phyloP scores from a whole-genome alignment of 257 asterid genomes.

The Penstemon newberryi region DNA sequence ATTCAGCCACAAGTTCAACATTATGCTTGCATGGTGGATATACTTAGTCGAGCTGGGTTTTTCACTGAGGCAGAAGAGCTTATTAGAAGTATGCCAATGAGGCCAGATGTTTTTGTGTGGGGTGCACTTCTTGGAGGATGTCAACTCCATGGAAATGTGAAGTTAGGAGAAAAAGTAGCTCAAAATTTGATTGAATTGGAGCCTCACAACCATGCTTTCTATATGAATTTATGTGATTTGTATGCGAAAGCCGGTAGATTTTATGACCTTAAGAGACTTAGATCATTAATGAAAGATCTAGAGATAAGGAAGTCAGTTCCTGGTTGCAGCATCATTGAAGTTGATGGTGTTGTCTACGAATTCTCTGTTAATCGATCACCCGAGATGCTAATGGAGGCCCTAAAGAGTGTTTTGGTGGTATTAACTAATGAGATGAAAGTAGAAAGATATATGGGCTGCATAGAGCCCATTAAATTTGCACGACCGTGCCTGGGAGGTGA shows the following conservation, averaged over 20 bases:
- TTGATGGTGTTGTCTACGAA: conserved; percentile 60
- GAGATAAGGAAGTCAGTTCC: conserved; percentile 57
- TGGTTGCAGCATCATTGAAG: conserved; percentile 68
- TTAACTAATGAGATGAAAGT: conserved; percentile 52
- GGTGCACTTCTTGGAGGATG: conserved; percentile 87
- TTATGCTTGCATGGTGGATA: conserved; percentile 73
- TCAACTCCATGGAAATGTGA: conserved; percentile 62
- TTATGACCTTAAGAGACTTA: conserved; percentile 50
- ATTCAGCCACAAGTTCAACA: conserved; percentile 62
- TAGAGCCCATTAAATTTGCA: no score
- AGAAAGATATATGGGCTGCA: conserved; percentile 20
- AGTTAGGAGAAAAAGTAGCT: conserved; percentile 65
- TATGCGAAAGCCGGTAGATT: conserved; percentile 67
- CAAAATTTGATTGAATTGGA: conserved; percentile 51
- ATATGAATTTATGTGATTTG: conserved; percentile 60
- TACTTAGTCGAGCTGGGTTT: conserved; percentile 71
- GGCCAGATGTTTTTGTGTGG: conserved; percentile 76
- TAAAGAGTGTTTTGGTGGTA: conserved; percentile 35
- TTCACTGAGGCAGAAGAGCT: conserved; percentile 66
- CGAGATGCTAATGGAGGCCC: conserved; percentile 41
- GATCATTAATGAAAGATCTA: conserved; percentile 54
- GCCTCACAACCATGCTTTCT: conserved; percentile 74
- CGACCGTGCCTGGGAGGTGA: no score
- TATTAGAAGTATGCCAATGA: conserved; percentile 61
- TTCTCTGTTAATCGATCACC: conserved; percentile 65